phyloP scores from a whole-genome alignment of 148 eudicot genomes.

The Rhododendron molle region DNA sequence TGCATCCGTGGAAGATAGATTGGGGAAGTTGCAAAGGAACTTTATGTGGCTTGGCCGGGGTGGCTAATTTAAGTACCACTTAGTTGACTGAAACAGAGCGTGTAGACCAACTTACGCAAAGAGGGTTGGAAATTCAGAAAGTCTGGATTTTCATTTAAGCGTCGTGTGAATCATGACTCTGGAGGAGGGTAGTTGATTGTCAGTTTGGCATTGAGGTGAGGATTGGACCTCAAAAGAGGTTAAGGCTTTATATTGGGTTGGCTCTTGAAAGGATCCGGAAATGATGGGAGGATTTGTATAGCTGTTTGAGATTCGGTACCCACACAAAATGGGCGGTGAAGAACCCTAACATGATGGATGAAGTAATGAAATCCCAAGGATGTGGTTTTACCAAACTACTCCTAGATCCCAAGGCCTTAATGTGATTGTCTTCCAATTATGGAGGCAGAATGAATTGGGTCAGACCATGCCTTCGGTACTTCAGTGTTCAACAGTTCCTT shows the following conservation, averaged over 20 bases:
- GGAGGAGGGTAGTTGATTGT: not conserved
- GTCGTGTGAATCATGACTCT: not conserved
- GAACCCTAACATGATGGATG: not conserved
- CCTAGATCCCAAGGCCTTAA: not conserved
- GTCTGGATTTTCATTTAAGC: not conserved
- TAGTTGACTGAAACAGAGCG: not conserved
- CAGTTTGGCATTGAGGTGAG: not conserved
- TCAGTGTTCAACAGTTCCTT: not conserved
- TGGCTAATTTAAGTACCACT: not conserved
- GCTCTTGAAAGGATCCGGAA: not conserved
- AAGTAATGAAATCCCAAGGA: not conserved
- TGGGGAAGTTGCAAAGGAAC: not conserved
- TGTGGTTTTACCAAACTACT: not conserved
- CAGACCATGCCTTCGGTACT: not conserved
- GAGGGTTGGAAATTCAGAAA: not conserved
- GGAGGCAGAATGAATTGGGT: not conserved
- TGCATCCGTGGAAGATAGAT: not conserved
- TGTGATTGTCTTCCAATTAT: not conserved
- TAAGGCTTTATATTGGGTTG: not conserved
- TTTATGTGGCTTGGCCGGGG: not conserved
- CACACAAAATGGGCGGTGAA: not conserved
- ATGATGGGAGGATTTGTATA: not conserved
- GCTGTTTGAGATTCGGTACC: not conserved
- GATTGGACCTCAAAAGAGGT: not conserved
- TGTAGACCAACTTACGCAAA: not conserved